Evolutionary conservation across 768 basidiomycete genomes (phyloP), one percentile per base, ranked within the genome.

Genomic region (Krasilnikovozyma curviuscula): DNA sequence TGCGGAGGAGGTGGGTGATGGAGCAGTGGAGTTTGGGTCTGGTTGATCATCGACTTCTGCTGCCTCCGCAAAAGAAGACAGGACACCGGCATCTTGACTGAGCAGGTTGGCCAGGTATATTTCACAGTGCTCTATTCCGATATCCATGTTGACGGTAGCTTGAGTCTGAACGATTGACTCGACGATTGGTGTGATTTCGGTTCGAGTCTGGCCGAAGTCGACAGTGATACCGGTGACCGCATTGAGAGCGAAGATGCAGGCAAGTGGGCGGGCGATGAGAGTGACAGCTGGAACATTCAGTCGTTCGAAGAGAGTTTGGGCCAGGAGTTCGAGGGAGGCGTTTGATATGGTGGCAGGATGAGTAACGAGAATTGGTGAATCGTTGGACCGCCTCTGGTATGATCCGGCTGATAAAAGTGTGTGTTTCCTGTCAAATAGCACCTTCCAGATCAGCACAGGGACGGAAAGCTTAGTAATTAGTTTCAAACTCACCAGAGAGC

Each of bases 301-400:
- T 23, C 82, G 79, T 60, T 91, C 86, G 57, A 93, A 93, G 66
- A 89, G 83, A 32, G 83, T 71, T 58, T 81, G 83, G 56, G 78
- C 80, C 56, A 80, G 72, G 37, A 71, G 71, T 60, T 88, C 82
- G 62, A 79, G 73, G 8, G 74, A 70, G 31, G 68, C 66, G 44
- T 80, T 73, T 23, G 81, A 73, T 19, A 83, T 72, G 27, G 75
- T 73, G 0, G 78, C 65, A 5, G 71, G 66, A 46, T 89, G 69
- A 32, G 79, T 76, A 49, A 89, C 71, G 28, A 88, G 70, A 46
- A 84, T 74, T 2, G 84, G 83, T 16, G 82, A 86, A 61, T 88
- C 83, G 60, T 88, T 86, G 57, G 83, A 83, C 7, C 74, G 74
- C 47, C 86, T 79, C 44, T 81, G 75, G 44, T 83, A 74, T 52